Conservation (phyloP, 768 basidiomycete species). For the Butyriboletus loyo region DNA sequence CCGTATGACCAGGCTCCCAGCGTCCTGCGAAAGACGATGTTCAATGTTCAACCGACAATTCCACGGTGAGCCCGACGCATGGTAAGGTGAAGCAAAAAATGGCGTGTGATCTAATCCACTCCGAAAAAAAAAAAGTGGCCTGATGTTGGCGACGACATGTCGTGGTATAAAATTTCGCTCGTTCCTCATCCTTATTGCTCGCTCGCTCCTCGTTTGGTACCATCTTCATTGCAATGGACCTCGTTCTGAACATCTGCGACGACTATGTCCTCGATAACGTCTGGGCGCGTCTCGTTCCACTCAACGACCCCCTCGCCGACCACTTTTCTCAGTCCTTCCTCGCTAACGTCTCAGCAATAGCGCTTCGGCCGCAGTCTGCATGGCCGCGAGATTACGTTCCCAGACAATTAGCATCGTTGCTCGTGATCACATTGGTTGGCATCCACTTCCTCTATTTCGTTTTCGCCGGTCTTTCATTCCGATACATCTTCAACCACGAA, state of each 20-base stretch:
- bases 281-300: slow-evolving; percentile 76
- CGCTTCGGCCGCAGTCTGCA: slow-evolving; percentile 51
- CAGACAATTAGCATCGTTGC: slow-evolving; percentile 73
- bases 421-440: slow-evolving; percentile 70
- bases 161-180: slow-evolving; percentile 20
- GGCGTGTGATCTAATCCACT: slow-evolving; percentile 14
- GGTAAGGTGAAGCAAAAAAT: neutral
- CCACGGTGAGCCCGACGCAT: neutral
- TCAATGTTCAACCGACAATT: neutral
- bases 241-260: slow-evolving; percentile 68
- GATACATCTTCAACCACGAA: slow-evolving; percentile 86
- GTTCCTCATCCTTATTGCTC: too few species aligned
- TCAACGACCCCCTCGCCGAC: slow-evolving; percentile 42
- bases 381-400: slow-evolving; percentile 85
- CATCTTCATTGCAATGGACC: slow-evolving; percentile 64
- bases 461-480: slow-evolving; percentile 83
- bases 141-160: slow-evolving; percentile 19
- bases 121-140: slow-evolving; percentile 32
- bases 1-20: neutral
- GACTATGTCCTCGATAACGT: slow-evolving; percentile 70
- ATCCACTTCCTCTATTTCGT: slow-evolving; percentile 85
- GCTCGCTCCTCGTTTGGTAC: neutral
- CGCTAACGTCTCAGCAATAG: slow-evolving; percentile 38
- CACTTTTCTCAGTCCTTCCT: slow-evolving; percentile 20
- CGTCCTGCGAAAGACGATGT: neutral